Evolutionary conservation across 257 asterid species (phyloP), one percentile per base, ranked within the genome.

Genomic region (Nicotiana otophora): DNA sequence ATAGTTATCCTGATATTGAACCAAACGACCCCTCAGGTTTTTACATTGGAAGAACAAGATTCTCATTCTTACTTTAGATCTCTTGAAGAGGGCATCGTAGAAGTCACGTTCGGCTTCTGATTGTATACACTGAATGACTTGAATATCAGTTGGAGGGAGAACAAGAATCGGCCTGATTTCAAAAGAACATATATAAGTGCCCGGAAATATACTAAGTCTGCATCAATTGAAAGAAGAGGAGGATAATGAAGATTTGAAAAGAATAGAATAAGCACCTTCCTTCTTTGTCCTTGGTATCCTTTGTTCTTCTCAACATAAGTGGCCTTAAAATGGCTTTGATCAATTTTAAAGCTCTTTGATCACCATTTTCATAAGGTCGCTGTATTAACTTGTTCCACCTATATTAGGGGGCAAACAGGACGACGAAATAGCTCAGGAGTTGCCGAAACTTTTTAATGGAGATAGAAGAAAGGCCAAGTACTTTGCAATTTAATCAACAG

Each of bases 321-420:
- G 97, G 92, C 85, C 92, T 89, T 58, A 93, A 88, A 82, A 94
- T 93, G 42, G 93, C 95, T 91, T 92, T 93, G 11, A 94, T 87
- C 91, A 94, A 77, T 78, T 91, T 92, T 84, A 94, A 70, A 26
- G 97, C 93, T 85, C 97, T 91, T 55, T 30, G 84, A 77, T 94
- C 98, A 82, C 94, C 93, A 87, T 90, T 94, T 23, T 92, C 98
- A 65, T 94, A 94, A 48, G 98, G 97, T 88, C 82, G 88, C 84
- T 93, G 97, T 57, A 94, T 92, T 89, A 91, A 83, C 86, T 92
- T 94, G 85, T 81, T 91, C 98, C 98, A 94, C 98, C 98, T 92
- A 84, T 19, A 83, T 66, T 60, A 84, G 28, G 78, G 16, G 16
- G 42, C 65, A 48, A 81, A 75, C 11, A 63, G 31, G 75, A n/a